Conservation (phyloP, 1,284 basidiomycete genomes). For the Coriolopsis trogii region DNA sequence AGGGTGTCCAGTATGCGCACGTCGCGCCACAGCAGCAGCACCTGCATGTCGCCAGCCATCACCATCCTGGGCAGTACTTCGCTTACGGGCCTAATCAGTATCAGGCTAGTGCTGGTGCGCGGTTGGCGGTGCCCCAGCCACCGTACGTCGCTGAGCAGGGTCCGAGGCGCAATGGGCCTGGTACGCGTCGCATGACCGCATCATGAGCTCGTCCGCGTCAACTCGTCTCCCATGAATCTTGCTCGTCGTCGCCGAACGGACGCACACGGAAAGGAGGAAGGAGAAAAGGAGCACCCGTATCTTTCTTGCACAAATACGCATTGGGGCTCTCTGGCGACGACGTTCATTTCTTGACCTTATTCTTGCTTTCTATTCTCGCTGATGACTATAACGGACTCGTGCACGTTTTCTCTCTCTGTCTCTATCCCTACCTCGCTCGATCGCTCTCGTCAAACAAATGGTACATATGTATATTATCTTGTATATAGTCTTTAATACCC, state of each 20-base stretch:
- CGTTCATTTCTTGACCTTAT: neutral
- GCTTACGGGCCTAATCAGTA: constrained; percentile 1
- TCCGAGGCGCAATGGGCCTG: constrained; percentile 12
- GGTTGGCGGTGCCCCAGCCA: neutral
- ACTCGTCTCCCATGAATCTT: neutral
- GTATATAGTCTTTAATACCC: constrained; percentile 5
- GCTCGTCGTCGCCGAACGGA: neutral
- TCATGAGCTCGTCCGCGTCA: constrained; percentile 3
- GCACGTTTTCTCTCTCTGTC: neutral
- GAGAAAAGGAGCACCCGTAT: too few species aligned
- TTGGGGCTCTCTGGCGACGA: neutral
- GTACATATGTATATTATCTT: constrained; percentile 11
- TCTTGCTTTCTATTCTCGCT: neutral
- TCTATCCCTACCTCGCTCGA: neutral
- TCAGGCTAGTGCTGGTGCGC: neutral
- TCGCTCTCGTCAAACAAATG: neutral
- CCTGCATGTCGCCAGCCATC: neutral
- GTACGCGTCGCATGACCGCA: constrained; percentile 20
- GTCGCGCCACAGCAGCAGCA: neutral
- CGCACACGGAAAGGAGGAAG: neutral
- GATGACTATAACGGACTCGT: neutral
- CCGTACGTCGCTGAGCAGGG: constrained; percentile 9
- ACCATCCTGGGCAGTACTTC: constrained; percentile 2
- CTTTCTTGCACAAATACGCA: neutral
- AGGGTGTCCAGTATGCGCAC: too few species aligned